Percentiles rank a stretch among this genome's conserved stretches.
phyloP scores from a whole-genome alignment of 495 filamentous ascomycete genomes.

The Penicillium subrubescens region DNA sequence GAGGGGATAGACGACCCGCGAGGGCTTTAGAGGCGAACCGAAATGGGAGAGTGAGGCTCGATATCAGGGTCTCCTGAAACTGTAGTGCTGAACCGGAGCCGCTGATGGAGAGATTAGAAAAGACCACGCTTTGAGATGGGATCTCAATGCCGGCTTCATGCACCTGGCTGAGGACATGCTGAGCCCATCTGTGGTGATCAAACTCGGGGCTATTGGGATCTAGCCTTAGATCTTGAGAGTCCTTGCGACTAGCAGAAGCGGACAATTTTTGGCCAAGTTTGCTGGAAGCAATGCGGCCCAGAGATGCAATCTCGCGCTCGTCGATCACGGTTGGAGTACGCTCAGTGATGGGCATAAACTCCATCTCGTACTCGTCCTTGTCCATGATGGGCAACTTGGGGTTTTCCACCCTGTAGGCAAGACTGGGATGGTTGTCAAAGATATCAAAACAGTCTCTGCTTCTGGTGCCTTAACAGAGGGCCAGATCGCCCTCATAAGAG shows the following conservation, averaged over 20 bases:
- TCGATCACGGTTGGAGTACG: constrained; percentile 16
- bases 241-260: constrained; percentile 17
- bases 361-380: constrained; percentile 14
- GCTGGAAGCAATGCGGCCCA: constrained; percentile 34
- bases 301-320: constrained; percentile 24
- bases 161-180: constrained; percentile 36
- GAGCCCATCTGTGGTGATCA: constrained; percentile 54
- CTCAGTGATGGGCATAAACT: constrained; percentile 25
- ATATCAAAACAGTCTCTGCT: neutral
- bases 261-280: constrained; percentile 29
- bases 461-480: neutral
- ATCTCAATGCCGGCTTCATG: constrained; percentile 40
- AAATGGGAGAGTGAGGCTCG: constrained; percentile 46
- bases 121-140: constrained; percentile 41
- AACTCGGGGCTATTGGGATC: constrained; percentile 55
- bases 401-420: neutral
- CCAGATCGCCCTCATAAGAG: neutral
- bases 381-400: constrained; percentile 13
- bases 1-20: constrained; percentile 21
- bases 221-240: constrained; percentile 42
- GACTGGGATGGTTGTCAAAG: neutral
- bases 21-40: constrained; percentile 31
- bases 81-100: constrained; percentile 52
- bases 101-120: constrained; percentile 51
- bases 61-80: constrained; percentile 50